phyloP scores from a whole-genome alignment of 2,329 filamentous ascomycete genomes.

The Didymella arachidicola region DNA sequence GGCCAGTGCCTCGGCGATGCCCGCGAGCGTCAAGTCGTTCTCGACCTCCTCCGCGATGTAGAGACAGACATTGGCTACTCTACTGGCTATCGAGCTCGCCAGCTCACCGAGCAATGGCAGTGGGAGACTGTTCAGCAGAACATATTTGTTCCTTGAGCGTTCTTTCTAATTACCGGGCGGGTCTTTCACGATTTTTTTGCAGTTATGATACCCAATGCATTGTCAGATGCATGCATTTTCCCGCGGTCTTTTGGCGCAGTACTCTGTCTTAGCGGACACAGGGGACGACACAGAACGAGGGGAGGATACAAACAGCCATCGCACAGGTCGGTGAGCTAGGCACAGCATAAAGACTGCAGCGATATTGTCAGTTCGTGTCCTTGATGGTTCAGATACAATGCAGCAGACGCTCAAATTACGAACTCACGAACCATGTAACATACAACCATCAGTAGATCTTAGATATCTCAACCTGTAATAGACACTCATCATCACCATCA shows the following conservation, averaged over 20 bases:
- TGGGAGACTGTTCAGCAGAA: constrained; percentile 44
- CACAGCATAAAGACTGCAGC: constrained; percentile 15
- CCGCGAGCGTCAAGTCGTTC: constrained; percentile 62
- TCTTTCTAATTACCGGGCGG: not conserved
- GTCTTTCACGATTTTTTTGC: constrained; percentile 3
- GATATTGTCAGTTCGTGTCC: constrained; percentile 16
- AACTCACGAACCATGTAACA: constrained; percentile 10
- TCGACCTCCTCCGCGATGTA: constrained; percentile 65
- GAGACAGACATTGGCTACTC: constrained; percentile 71
- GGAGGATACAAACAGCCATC: constrained; percentile 12
- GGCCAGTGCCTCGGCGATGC: constrained; percentile 66
- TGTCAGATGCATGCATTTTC: constrained; percentile 4
- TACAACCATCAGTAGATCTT: not conserved
- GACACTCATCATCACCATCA: constrained; percentile 6
- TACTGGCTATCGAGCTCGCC: constrained; percentile 66
- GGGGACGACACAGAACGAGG: constrained; percentile 2
- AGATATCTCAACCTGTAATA: constrained; percentile 15
- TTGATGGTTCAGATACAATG: constrained; percentile 18
- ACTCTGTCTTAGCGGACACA: not conserved
- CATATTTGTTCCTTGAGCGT: constrained; percentile 27
- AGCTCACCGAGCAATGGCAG: constrained; percentile 60
- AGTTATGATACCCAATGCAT: constrained; percentile 21
- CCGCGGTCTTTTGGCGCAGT: constrained; percentile 5
- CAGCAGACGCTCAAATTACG: constrained; percentile 19
- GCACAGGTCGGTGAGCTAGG: constrained; percentile 4